phyloP scores from a whole-genome alignment of 1,284 basidiomycete species.

The Ustilago nuda region DNA sequence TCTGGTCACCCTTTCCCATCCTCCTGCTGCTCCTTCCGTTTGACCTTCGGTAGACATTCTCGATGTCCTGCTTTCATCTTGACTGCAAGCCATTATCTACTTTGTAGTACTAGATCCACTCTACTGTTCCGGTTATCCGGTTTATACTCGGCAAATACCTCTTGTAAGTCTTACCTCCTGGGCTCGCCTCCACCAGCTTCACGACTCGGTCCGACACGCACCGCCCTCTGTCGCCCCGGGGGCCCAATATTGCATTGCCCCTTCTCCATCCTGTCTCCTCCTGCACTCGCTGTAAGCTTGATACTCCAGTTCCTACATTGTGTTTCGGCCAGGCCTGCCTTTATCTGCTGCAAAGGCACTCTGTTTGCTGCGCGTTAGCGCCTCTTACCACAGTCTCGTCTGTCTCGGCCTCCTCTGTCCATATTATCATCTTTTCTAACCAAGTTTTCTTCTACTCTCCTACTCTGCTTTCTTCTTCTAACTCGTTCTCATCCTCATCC shows the following conservation, averaged over 20 bases:
- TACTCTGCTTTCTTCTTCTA: not conserved
- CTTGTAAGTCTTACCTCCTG: not conserved
- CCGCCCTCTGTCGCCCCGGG: slow-evolving; percentile 11
- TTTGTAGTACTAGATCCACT: slow-evolving; percentile 1
- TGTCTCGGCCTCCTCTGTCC: slow-evolving; percentile 12
- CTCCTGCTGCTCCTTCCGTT: not conserved
- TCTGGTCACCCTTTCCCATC: not conserved
- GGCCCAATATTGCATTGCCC: not conserved
- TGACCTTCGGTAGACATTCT: not conserved
- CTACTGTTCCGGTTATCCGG: not conserved
- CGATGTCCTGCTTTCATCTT: not conserved
- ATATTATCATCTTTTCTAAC: slow-evolving; percentile 17
- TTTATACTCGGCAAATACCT: not conserved
- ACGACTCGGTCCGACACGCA: slow-evolving; percentile 39
- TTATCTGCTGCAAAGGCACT: slow-evolving; percentile 1
- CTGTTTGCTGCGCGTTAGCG: slow-evolving; percentile 1
- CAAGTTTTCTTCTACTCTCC: not conserved
- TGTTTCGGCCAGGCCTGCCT: not conserved
- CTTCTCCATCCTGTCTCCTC: not conserved
- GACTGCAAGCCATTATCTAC: slow-evolving; percentile 10
- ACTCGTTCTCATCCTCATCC: too few species aligned
- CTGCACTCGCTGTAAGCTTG: not conserved
- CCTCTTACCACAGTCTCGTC: not conserved
- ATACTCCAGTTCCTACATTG: not conserved
- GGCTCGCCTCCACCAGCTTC: slow-evolving; percentile 2